Evolutionary conservation across 257 asterid genomes (phyloP), one percentile per base, ranked within the genome.

Genomic region (Ilex asprella): DNA sequence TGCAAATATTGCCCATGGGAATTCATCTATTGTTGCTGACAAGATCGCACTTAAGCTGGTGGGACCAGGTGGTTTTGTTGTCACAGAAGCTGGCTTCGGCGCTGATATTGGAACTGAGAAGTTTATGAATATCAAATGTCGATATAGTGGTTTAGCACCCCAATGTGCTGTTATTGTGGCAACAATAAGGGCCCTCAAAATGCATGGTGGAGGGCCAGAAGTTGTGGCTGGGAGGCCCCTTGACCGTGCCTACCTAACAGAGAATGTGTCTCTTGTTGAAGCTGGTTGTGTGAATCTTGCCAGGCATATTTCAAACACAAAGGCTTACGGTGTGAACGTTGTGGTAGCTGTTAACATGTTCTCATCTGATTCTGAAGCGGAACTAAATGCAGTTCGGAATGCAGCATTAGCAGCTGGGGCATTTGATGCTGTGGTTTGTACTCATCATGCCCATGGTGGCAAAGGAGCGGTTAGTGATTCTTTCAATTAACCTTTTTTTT

Each of bases 151-250:
- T 50, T 79, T 87, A 51, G 77, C 75, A 14, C 97, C 99, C 60
- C 99, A 92, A 58, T 92, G 97, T 74, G 99, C 99, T 47, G 64
- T 92, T 61, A 85, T 89, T 64, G 97, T 92, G 54, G 99, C 97
- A 16, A 92, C 97, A 16, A 74, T 92, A 59, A 78, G 99, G 81
- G 97, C 99, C 60, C 95, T 89, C 47, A 92, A 92, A 64, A 92
- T 92, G 99, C 97, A 92, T 1, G 99, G 99, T 49, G 97, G 99
- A 43, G 99, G 99, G 51, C 99, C 97, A 30, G 84, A 77, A 51
- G 99, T 92, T 35, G 89, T 82, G 7, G 97, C 99, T 55, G 99
- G 99, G 70, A 89, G 70, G 83, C 95, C 99, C 67, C 96, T 92
- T 41, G 96, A 86, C 66, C 88, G 79, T 41, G 95, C 99, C 57